Conservation (phyloP, 768 basidiomycete species). For the Amanita subjunquillea region DNA sequence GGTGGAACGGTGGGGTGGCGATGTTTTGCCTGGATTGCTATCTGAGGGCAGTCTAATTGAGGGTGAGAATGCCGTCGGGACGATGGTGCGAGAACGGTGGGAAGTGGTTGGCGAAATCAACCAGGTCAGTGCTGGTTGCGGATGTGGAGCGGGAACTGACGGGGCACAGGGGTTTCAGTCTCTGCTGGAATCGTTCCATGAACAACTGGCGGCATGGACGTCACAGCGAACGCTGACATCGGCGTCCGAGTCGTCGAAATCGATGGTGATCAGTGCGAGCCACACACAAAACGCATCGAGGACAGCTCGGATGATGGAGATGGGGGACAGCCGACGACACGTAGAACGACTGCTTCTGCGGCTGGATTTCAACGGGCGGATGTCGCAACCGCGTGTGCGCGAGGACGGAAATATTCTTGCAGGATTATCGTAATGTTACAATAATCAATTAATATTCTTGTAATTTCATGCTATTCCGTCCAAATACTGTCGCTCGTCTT, state of each 20-base stretch:
- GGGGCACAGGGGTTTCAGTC: constrained; percentile 48
- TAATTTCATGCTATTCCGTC: not conserved
- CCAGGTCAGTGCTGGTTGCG: constrained; percentile 37
- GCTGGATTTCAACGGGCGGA: constrained; percentile 76
- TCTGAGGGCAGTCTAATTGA: constrained; percentile 69
- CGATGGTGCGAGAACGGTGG: constrained; percentile 63
- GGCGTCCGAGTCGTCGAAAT: constrained; percentile 63
- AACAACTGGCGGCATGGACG: constrained; percentile 65
- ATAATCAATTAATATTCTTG: no score
- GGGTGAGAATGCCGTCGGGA: constrained; percentile 51
- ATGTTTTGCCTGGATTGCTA: constrained; percentile 75
- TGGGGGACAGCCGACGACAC: constrained; percentile 64
- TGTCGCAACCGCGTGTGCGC: constrained; percentile 39
- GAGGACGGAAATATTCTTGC: constrained; percentile 23
- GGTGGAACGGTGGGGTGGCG: constrained; percentile 88
- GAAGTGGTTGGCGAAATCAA: constrained; percentile 65
- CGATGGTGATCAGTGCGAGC: constrained; percentile 49
- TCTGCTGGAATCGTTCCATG: constrained; percentile 69
- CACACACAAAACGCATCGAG: constrained; percentile 43
- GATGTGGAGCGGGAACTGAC: not conserved
- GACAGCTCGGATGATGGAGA: constrained; percentile 41
- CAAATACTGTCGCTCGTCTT: constrained; percentile 43
- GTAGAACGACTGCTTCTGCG: constrained; percentile 75
- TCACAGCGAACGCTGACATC: constrained; percentile 62
- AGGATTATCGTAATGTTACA: constrained; percentile 40